These are phyloP conservation scores for Xylariaceae sp. DNA, from an alignment of 2,329 filamentous ascomycete species.

Conservation along the genomic window DNA sequence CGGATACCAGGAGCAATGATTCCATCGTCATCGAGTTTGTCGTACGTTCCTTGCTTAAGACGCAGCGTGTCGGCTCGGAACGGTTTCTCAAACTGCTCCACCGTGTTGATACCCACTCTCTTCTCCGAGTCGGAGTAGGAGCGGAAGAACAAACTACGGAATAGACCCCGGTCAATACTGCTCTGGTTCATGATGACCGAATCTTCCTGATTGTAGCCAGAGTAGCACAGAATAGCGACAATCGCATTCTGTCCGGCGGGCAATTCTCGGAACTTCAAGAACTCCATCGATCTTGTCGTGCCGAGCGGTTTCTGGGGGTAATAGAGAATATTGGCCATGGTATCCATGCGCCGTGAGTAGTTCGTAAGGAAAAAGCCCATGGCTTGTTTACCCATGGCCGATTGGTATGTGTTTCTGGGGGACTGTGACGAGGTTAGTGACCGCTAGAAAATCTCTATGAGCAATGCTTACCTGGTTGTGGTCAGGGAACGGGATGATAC, in stretches of 20 bases:
- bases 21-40: slow-evolving; percentile 95
- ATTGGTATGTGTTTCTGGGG: slow-evolving; percentile 97
- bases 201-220: slow-evolving; percentile 99
- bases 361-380: slow-evolving; percentile 99
- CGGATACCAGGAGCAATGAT: slow-evolving; percentile 90
- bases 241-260: slow-evolving; percentile 98
- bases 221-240: slow-evolving; percentile 95
- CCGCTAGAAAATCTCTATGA: neutral
- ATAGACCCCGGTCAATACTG: slow-evolving; percentile 94
- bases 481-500: slow-evolving; percentile 98
- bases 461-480: slow-evolving; percentile 70
- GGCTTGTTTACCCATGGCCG: slow-evolving; percentile 99
- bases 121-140: slow-evolving; percentile 97
- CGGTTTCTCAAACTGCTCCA: slow-evolving; percentile 95
- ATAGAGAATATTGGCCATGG: slow-evolving; percentile 98
- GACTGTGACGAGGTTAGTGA: slow-evolving; percentile 53
- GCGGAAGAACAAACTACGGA: slow-evolving; percentile 96
- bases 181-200: slow-evolving; percentile 99
- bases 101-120: slow-evolving; percentile 84
- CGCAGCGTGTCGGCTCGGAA: slow-evolving; percentile 81
- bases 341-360: slow-evolving; percentile 95
- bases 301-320: slow-evolving; percentile 97
- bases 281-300: slow-evolving; percentile 97
- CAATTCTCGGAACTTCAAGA: slow-evolving; percentile 93
- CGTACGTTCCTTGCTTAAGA: slow-evolving; percentile 91